These are phyloP conservation scores for Erysimum cheiranthoides DNA, from an alignment of 345 rosid species.

Conservation along the genomic window DNA sequence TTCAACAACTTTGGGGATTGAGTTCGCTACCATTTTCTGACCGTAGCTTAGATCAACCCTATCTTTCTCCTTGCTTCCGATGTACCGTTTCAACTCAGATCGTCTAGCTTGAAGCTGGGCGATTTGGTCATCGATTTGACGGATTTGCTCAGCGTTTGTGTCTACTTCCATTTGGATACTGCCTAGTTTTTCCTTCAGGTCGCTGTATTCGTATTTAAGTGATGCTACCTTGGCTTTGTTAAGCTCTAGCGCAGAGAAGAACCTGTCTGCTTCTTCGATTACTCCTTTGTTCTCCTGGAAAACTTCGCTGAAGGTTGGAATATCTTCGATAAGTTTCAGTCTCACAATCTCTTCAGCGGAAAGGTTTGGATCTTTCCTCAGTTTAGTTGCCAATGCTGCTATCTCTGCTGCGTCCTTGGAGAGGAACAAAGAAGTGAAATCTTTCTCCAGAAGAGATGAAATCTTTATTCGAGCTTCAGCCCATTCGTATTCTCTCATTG, in stretches of 20 bases:
- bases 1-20: constrained; percentile 57
- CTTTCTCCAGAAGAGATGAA: constrained; percentile 59
- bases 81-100: constrained; percentile 47
- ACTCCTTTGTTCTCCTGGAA: constrained; percentile 59
- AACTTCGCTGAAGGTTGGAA: constrained; percentile 63
- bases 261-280: constrained; percentile 55
- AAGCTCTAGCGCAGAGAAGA: constrained; percentile 54
- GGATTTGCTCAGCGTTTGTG: constrained; percentile 46
- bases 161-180: constrained; percentile 62
- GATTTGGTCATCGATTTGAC: constrained; percentile 66
- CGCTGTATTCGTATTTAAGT: constrained; percentile 62
- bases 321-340: constrained; percentile 68
- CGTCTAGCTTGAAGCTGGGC: constrained; percentile 59
- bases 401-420: constrained; percentile 57
- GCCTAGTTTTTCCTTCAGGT: constrained; percentile 55
- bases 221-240: constrained; percentile 65
- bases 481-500: constrained; percentile 55
- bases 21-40: constrained; percentile 58
- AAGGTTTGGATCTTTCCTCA: constrained; percentile 61
- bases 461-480: constrained; percentile 62
- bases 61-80: constrained; percentile 53
- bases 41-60: constrained; percentile 51
- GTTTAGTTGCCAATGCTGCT: constrained; percentile 57
- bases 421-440: constrained; percentile 56
- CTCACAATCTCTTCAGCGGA: constrained; percentile 70